Evolutionary conservation across 1,139 yeast species (phyloP).

Genomic region (Blastobotrys illinoisensis): DNA sequence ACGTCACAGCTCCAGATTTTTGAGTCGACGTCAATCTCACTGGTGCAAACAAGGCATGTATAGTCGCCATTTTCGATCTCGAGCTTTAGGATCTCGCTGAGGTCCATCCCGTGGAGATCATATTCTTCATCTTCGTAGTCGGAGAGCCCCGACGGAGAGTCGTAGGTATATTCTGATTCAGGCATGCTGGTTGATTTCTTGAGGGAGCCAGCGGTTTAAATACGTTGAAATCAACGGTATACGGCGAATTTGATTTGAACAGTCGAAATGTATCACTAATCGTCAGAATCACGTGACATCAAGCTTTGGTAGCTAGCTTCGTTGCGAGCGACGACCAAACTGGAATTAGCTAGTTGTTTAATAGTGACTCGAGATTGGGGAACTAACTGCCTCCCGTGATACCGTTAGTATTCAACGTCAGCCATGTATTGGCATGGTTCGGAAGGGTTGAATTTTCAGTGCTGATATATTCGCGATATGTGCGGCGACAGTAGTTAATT

Average conservation of each 20-base stretch:
- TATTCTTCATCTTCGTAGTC: conserved; percentile 6
- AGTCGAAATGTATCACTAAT: neutral
- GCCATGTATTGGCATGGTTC: too few relatives aligned
- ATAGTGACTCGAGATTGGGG: too few relatives aligned
- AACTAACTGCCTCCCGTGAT: too few relatives aligned
- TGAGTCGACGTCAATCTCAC: conserved; percentile 65
- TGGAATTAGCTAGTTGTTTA: neutral
- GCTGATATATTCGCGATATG: neutral
- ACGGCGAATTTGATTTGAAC: too few relatives aligned
- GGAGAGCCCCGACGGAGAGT: neutral
- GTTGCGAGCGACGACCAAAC: neutral
- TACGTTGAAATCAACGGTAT: neutral
- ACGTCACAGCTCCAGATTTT: conserved; percentile 67
- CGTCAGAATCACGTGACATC: neutral
- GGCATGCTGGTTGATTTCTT: neutral
- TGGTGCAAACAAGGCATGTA: conserved; percentile 77
- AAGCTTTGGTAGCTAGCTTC: too few relatives aligned
- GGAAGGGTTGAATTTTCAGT: too few relatives aligned
- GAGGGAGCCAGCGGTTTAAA: too few relatives aligned
- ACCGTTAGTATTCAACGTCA: too few relatives aligned
- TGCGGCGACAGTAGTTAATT: neutral
- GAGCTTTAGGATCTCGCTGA: conserved; percentile 32
- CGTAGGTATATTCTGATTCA: neutral
- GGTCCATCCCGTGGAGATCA: conserved; percentile 21
- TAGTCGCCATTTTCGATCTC: conserved; percentile 68